Evolutionary conservation across 768 basidiomycete species (phyloP), one percentile per base, ranked within the genome.

Genomic region (Trametes cingulata): DNA sequence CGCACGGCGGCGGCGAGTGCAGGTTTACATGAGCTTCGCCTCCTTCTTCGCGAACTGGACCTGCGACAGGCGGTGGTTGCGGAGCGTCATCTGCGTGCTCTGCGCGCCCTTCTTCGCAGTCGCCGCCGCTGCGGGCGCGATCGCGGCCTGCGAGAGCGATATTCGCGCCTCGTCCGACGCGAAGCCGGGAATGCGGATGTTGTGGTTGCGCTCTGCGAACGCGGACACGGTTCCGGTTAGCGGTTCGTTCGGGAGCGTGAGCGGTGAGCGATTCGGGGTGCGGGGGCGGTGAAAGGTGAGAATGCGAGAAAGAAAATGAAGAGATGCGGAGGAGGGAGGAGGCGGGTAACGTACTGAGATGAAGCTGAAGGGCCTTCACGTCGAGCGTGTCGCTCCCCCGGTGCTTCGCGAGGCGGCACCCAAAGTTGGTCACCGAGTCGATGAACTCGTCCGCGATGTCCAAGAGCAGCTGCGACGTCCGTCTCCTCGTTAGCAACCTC

Each of bases 401-500:
- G 70, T 98, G 96, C 71, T 93, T 95, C 1, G 96, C 95, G 0
- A 99, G 80, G 27, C 90, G 86, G 70, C 95, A 96, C 1, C 91
- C 86, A 65, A 97, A 93, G 66, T 96, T 94, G 0, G 93, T 91
- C 24, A 96, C 91, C 14, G 93, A 93, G 74, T 99, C 96, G 66
- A 96, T 90, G 71, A 98, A 96, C 72, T 99, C 96, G 73, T 98
- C 95, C 15, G 94, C 93, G 33, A 98, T 83, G 58, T 91, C 88
- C 13, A 99, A 78, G 10, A 99, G 77, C 24, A 98, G 77, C 96
- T 96, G 63, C n/a, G n/a, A n/a, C n/a, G n/a, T n/a, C n/a, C n/a
- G n/a, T n/a, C n/a, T n/a, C n/a, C n/a, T n/a, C n/a, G n/a, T n/a
- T n/a, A n/a, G n/a, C n/a, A 9, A 36, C 1, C 2, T 24, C 2